Evolutionary conservation across 768 basidiomycete species (phyloP), one percentile per base, ranked within the genome.

Genomic region (Hygrocybe coccinea): DNA sequence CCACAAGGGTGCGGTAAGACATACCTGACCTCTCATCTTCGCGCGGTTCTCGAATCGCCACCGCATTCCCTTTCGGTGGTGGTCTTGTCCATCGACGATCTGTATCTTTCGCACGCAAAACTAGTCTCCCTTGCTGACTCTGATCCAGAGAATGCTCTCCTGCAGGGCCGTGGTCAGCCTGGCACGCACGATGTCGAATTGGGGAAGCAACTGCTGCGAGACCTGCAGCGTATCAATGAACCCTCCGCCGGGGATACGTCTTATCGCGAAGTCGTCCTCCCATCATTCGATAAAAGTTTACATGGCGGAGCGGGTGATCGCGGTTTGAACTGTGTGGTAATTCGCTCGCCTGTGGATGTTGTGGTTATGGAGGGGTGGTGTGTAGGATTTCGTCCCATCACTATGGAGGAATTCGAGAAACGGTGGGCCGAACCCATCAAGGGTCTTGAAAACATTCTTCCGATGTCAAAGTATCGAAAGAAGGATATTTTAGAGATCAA

Each of bases 321-420:
- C 12, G 64, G 82, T 1, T 71, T 75, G 0, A 71, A 74, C 44
- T 3, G 29, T 3, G 60, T 73, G 1, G 74, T 92, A 5, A 60
- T 35, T 12, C 22, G 34, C 65, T 11, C 71, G 70, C 69, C 49
- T 63, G 75, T 65, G 5, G 91, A 99, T 65, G 74, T 98, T 12
- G 86, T 98, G 49, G 79, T 99, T 48, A 73, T 99, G 48, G 97
- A 99, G 73, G 97, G 97, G 9, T 99, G 97, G 97, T 93, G 87
- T 69, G 83, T 89, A 21, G 95, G 95, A 0, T 97, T 97, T 66
- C 77, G 78, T 50, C 85, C 91, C 1, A 75, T 91, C 5, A 62
- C 74, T 0, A 45, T 60, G 15, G 69, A 74, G 9, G 80, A 82
- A 57, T 67, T 92, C 34, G 75, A 81, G 43, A 65, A 65, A 37